Base-by-base conservation (phyloP, 805 yeast genomes). In the Yarrowia keelungensis region DNA sequence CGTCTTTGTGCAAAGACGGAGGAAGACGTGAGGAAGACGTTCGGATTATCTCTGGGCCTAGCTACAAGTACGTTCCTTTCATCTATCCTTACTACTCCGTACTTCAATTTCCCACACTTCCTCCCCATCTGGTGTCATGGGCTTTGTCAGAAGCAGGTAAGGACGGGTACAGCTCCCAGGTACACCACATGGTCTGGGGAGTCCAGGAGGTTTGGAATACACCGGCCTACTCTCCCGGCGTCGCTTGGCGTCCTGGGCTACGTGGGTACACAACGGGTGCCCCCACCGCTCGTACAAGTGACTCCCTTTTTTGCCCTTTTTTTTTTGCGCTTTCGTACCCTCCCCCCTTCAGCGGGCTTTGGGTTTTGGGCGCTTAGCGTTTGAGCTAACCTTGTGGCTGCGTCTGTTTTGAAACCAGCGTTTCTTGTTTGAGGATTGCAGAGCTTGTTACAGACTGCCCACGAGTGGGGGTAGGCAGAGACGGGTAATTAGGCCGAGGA, bases 391-490 rank as follows among this genome's bases (percentile, higher is more conserved):
- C 50, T 58, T 58, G 45, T 16, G 46, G 49, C 50, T 41, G 62
- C 46, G 36, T 41, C 38, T 42, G 50, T 43, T 59, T 59, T 59
- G 65, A 59, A 59, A 59, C 65, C 42, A 45, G 65, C 65, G 26
- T 16, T 59, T 32, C 51, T 59, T 59, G 65, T 59, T 59, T 43
- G 65, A 59, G 65, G 42, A 43, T 42, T 59, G 51, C 65, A 59
- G 65, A 59, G 62, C 65, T 59, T 59, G 65, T 59, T 19, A 43
- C 65, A 45, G 65, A 59, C 42, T 56, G 35, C 14, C 5, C 3
- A 39, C n/a, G 22, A 4, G 42, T 11, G 59, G 35, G 15, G 59
- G 26, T 11, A 10, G 53, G 19, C 8, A 1, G 7, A 16, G n/a
- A 47, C 5, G 38, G 35, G 38, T 11, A 22, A 12, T 46, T 22